Base-by-base conservation (phyloP, 2,329 filamentous ascomycete genomes). In the Verticillium isaacii region DNA sequence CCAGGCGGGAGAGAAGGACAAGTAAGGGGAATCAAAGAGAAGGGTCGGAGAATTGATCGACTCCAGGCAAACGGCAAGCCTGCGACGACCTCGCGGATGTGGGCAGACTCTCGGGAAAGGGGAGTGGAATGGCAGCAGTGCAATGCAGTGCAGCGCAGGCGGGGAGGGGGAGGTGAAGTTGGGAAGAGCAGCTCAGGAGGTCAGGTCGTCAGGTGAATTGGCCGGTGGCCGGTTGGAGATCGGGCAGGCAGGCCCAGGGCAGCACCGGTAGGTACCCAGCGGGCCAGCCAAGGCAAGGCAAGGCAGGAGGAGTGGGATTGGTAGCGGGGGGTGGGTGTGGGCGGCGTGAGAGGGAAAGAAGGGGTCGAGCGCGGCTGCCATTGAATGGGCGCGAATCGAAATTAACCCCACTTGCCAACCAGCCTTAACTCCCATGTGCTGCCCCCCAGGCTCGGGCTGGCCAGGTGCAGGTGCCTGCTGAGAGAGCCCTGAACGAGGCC, bases 361-460 rank as follows among this genome's bases (percentile, higher is more conserved):
- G 60, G 63, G 62, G 61, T 62, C 62, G 62, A 65, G 60, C 56
- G 59, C 59, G 60, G 58, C 59, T 62, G 15, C 60, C 60, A 60
- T 64, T 60, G 62, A 61, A 65, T 63, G 60, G 63, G 60, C 62
- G 63, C 59, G 61, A 66, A 63, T 61, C 63, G 60, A 66, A 61
- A 63, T 66, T 56, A 62, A 68, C 66, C 66, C 66, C 66, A 68
- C 66, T 66, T 65, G 61, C 64, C 41, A 50, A 50, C 39, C 57
- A 50, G 57, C 57, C 32, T 59, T 45, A 41, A 55, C 36, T 60
- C 32, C 34, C 23, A 34, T 60, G 29, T 34, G 59, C 25, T 34
- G 59, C 25, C 19, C 32, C 39, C 45, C 17, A 25, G 29, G 54
- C 52, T 19, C 39, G 7, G n/a, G n/a, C n/a, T 19, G n/a, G 39